Evolutionary conservation across 495 filamentous ascomycete species (phyloP).

Genomic region (Penicillium paxilli): DNA sequence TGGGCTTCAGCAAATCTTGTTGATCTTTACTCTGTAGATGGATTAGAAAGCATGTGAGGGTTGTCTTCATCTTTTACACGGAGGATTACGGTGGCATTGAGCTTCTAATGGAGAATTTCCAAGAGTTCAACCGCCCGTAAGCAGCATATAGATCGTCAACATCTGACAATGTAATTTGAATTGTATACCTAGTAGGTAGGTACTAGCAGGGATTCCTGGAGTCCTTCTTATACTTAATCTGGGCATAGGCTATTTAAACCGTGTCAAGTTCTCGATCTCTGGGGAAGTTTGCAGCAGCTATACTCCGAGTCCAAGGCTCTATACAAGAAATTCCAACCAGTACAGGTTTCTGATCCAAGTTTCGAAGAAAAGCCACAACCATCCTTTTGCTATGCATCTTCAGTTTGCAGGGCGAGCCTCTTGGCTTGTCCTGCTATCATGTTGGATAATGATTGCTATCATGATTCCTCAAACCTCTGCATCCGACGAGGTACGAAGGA

Average conservation of each 20-base stretch:
- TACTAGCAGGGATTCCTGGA: too few species aligned
- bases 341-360: too few species aligned
- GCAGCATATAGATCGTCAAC: background rate
- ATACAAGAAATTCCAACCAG: too few species aligned
- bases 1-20: background rate
- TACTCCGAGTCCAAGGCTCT: too few species aligned
- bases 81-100: too few species aligned
- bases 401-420: background rate
- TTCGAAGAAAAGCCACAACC: background rate
- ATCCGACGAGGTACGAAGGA: background rate
- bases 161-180: too few species aligned
- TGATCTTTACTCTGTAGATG: conserved; percentile 1
- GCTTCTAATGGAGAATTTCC: background rate
- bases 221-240: too few species aligned
- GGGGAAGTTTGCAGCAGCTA: too few species aligned
- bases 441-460: background rate
- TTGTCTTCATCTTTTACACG: background rate
- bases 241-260: too few species aligned
- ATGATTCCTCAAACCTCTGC: background rate
- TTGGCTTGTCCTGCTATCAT: background rate
- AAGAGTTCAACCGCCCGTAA: background rate
- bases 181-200: too few species aligned
- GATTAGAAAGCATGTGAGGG: background rate
- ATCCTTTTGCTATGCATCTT: background rate
- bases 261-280: too few species aligned